Evolutionary conservation across 1,139 yeast genomes (phyloP), one percentile per base, ranked within the genome.

Genomic region (Yamadazyma blattariae): DNA sequence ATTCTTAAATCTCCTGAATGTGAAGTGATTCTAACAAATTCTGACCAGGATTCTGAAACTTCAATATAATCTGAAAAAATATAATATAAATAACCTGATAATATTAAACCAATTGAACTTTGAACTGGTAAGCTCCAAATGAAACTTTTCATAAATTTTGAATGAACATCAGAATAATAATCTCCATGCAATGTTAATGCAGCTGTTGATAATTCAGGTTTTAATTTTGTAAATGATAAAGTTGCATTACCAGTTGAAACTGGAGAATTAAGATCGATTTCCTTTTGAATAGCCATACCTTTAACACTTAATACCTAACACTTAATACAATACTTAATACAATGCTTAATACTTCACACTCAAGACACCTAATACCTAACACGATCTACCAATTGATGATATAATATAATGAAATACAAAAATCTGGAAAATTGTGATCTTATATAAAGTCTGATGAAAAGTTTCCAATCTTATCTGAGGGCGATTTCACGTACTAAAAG

Each of bases 141-240:
- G 14, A 82, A 52, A 34, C 54, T 50, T 37, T 57, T 62, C 48
- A 76, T 79, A 35, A 79, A 68, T 25, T 59, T 45, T 2, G 80
- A 63, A 51, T 79, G 85, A 32, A 71, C 61, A 52, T 74, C 82
- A 38, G 81, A 67, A 40, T 76, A 67, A 51, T 72, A 76, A 54
- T 83, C 92, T 35, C 84, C 77, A 24, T 81, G 78, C 38, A 83
- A 59, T 37, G 75, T 77, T 36, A 81, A 54, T 1, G 82, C 75
- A 7, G 84, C 85, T 36, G 77, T 75, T 2, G 82, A 65, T 31
- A 68, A 64, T 24, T 73, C 77, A 1, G 90, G 89, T 3, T 61
- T 63, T 38, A 84, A 61, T 4, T 56, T 51, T 1, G 73, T 46
- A 35, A 59, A 56, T 36, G 56, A 61, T 29, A 83, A 71, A 1